Conservation (phyloP, 1,284 basidiomycete species). For the Puccinia polysora region DNA sequence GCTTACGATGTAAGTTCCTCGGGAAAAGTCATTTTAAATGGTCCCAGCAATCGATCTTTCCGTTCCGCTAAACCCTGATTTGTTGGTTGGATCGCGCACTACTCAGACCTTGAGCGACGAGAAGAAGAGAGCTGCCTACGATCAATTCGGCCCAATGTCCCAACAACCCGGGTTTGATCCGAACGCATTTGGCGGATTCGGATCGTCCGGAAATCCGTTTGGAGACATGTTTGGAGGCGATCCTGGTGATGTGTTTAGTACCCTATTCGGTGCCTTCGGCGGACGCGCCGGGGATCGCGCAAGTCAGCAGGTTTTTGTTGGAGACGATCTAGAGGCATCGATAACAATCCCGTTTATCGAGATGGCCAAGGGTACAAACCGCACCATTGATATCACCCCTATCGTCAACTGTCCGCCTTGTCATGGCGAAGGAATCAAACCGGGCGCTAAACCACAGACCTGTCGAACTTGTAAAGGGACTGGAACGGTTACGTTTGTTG, state of each 20-base stretch:
- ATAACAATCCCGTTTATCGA: conserved; percentile 82
- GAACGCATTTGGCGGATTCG: conserved; percentile 61
- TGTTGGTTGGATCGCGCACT: conserved; percentile 45
- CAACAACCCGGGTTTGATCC: conserved; percentile 91
- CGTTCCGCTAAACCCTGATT: neutral
- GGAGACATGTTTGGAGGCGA: conserved; percentile 59
- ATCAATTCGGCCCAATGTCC: conserved; percentile 89
- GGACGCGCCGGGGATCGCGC: conserved; percentile 55
- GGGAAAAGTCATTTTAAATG: neutral
- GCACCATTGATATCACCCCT: conserved; percentile 72
- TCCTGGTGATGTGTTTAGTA: conserved; percentile 66
- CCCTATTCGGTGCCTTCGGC: conserved; percentile 55
- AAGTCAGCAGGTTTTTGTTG: conserved; percentile 52
- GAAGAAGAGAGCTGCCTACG: conserved; percentile 85
- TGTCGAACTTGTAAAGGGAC: conserved; percentile 80
- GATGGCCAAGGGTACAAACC: conserved; percentile 81
- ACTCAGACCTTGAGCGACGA: conserved; percentile 81
- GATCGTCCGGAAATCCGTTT: conserved; percentile 56
- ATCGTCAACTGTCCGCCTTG: conserved; percentile 81
- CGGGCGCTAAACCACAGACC: conserved; percentile 74
- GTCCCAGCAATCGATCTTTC: neutral
- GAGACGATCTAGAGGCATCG: conserved; percentile 77
- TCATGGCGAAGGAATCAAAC: conserved; percentile 77
- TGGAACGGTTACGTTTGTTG: conserved; percentile 82
- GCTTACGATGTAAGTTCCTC: conserved; percentile 80